Evolutionary conservation across 805 yeast genomes (phyloP).

Genomic region (Pichia eremophila): DNA sequence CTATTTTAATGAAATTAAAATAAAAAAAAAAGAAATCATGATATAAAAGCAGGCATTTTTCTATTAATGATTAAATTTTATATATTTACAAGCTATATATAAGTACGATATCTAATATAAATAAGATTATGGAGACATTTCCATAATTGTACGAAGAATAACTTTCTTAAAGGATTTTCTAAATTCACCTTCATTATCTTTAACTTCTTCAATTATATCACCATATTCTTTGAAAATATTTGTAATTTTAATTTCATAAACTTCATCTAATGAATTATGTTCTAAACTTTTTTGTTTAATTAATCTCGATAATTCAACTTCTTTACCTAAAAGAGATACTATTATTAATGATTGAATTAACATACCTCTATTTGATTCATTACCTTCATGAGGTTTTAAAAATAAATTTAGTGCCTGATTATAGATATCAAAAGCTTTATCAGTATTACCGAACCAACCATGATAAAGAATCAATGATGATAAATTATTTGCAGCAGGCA

Average conservation of each 20-base stretch:
- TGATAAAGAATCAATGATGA: slow-evolving; percentile 19
- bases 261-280: slow-evolving; percentile 17
- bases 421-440: slow-evolving; percentile 25
- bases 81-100: neutral
- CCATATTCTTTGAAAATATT: slow-evolving; percentile 25
- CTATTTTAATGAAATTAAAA: too few relatives aligned
- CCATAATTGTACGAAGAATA: slow-evolving; percentile 11
- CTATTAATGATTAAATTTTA: neutral
- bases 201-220: slow-evolving; percentile 16
- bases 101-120: neutral
- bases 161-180: slow-evolving; percentile 13
- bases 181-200: slow-evolving; percentile 9
- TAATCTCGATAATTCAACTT: slow-evolving; percentile 25
- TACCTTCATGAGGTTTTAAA: slow-evolving; percentile 13
- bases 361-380: slow-evolving; percentile 14
- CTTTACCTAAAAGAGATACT: slow-evolving; percentile 17
- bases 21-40: too few relatives aligned
- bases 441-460: slow-evolving; percentile 23
- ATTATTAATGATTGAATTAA: slow-evolving; percentile 21
- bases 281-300: slow-evolving; percentile 23
- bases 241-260: slow-evolving; percentile 16
- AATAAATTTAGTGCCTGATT: slow-evolving; percentile 19
- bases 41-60: too few relatives aligned
- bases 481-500: slow-evolving; percentile 18
- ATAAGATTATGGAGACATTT: slow-evolving; percentile 9